Evolutionary conservation across 2,329 filamentous ascomycete species (phyloP).

Genomic region (Fusarium sp.): DNA sequence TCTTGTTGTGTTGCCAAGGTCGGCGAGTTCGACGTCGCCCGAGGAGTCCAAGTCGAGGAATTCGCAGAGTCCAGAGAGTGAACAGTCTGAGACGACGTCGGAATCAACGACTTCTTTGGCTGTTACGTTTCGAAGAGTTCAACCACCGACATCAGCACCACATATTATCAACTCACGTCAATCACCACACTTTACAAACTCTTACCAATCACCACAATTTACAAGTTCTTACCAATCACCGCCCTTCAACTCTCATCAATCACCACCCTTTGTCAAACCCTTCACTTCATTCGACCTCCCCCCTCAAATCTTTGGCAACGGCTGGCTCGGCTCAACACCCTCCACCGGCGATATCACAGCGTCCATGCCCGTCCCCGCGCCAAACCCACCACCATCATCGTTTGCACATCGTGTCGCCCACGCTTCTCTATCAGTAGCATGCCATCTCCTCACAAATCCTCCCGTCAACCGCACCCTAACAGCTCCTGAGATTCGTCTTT

Average conservation of each 20-base stretch:
- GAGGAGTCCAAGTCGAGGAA: too few species aligned
- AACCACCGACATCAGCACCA: slow-evolving; percentile 5
- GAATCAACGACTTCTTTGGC: slow-evolving; percentile 20
- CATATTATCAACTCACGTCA: slow-evolving; percentile 8
- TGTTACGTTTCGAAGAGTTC: slow-evolving; percentile 15
- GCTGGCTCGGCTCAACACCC: slow-evolving; percentile 41
- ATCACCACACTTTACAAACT: background rate
- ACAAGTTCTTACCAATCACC: slow-evolving; percentile 6
- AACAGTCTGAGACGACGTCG: slow-evolving; percentile 23
- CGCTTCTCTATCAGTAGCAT: slow-evolving; percentile 39
- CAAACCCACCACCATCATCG: slow-evolving; percentile 26
- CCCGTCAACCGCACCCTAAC: slow-evolving; percentile 19
- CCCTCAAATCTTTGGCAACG: slow-evolving; percentile 47
- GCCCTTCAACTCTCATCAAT: background rate
- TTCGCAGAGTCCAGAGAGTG: slow-evolving; percentile 6
- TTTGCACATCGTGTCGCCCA: slow-evolving; percentile 46
- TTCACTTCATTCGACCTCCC: slow-evolving; percentile 24
- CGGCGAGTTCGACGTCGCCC: slow-evolving; percentile 14
- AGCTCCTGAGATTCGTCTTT: slow-evolving; percentile 35
- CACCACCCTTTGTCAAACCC: slow-evolving; percentile 17
- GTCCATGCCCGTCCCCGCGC: slow-evolving; percentile 1
- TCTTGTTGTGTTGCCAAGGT: slow-evolving; percentile 27
- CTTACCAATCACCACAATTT: slow-evolving; percentile 12
- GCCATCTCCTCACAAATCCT: slow-evolving; percentile 37
- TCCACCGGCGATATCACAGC: slow-evolving; percentile 15